Base-by-base conservation (phyloP, 108 stramenopile species). In the Seminavis robusta region DNA sequence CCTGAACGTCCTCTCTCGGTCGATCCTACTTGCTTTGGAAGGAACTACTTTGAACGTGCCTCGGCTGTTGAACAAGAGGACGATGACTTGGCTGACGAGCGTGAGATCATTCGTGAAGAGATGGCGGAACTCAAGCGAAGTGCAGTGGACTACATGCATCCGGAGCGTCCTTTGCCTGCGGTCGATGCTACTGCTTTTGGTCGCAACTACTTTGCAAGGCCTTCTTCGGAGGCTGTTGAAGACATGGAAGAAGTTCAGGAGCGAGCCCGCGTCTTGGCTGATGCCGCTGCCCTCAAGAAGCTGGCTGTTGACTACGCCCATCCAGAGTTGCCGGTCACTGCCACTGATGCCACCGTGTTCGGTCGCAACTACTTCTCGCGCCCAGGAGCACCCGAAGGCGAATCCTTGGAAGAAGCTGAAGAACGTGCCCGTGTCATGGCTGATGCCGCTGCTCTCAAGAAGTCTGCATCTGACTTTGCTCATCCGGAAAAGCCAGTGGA, bases 311-410 rank as follows among this genome's bases (percentile, higher is more conserved):
- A 56, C 36, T 65, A 73, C 44, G 16, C 59, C 36, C 59, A 63
- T 33, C 72, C 72, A 1, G 71, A 61, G 39, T 23, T 51, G 61
- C 42, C 59, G 6, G 65, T 72, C 8, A 45, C 34, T 9, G 50
- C 61, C 21, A 34, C 61, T 26, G 72, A 72, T 16, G 51, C 52
- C 21, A 56, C 53, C 36, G 16, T 59, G 26, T 73, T 39, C 43
- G 84, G 74, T 25, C 74, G 80, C 36, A 82, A 82, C 59, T 86
- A 71, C 68, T 86, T 86, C 67, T 58, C 50, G 33, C 79, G 86
- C 38, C 43, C 62, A 1, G 81, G 82, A 37, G 86, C 86, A 44
- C 65, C 69, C 25, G 74, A 73, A 75, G 53, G 17, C 13, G 67
- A 61, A 25, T 36, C 54, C 24, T 34, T 30, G 10, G 76, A 76